Evolutionary conservation across 352 stramenopile species (phyloP), one percentile per base, ranked within the genome.

Genomic region (Pythium dissimile): DNA sequence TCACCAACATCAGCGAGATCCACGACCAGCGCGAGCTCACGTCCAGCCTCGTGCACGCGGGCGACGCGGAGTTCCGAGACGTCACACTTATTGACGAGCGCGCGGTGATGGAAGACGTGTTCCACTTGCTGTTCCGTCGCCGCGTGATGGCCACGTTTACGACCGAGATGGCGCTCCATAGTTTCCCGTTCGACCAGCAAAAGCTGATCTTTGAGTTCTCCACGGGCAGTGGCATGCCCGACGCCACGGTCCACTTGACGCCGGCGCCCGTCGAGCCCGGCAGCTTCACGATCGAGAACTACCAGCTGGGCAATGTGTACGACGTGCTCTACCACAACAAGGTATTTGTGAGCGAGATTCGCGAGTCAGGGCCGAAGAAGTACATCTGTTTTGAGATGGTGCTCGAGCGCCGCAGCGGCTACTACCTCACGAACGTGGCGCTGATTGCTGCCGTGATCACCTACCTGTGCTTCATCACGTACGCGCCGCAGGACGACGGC

Each of bases 181-280:
- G 64, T 39, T 86, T 86, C 48, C 76, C 76, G 10, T 79, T 82
- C 26, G 76, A 86, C 47, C 71, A 82, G 41, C 76, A 84, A 47
- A 81, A 84, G 42, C 39, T 86, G 16, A 73, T 70, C 4, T 80
- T 86, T 32, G 54, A 62, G 32, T 62, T 62, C 27, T 49, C 54
- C 5, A 57, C 56, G 0, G 46, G 38, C 41, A 49, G 38, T 8
- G 74, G 72, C 5, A 63, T 82, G 28, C 59, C 64, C 9, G 64
- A 74, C 2, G 2, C 8, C 1, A 66, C 55, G 8, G 59, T 86
- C 11, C 51, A 52, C 1, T 65, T 86, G 28, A 67, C 62, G 0
- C 70, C 75, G 3, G 59, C 54, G 10, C 59, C 56, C 0, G 50
- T 75, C 18, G 66, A 81, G 18, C 70, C 76, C 1, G 74, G 76